phyloP scores from a whole-genome alignment of 139 green algal species.

The Chlamydomonas incerta region DNA sequence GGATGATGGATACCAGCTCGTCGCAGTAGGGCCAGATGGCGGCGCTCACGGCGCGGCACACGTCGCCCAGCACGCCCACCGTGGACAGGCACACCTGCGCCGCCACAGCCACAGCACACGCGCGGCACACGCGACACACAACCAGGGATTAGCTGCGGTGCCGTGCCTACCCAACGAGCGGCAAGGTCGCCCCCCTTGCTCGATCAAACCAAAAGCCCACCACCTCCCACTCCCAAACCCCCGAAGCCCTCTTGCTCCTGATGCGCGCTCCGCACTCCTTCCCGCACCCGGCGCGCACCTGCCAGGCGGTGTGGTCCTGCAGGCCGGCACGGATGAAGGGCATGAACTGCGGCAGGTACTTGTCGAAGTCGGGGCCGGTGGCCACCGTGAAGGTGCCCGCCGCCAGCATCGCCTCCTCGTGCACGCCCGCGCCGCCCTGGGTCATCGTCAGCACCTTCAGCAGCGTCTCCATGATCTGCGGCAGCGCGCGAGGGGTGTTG shows the following conservation, averaged over 20 bases:
- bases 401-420: conserved; percentile 97
- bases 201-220: too few relatives aligned
- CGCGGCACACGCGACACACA: too few relatives aligned
- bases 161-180: too few relatives aligned
- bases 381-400: conserved; percentile 90
- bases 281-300: too few relatives aligned
- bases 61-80: conserved; percentile 93
- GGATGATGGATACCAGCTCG: conserved; percentile 72
- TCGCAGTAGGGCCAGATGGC: conserved; percentile 88
- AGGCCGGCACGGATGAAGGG: conserved; percentile 89
- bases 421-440: conserved; percentile 73
- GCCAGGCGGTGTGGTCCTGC: conserved; percentile 86
- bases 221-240: too few relatives aligned
- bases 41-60: conserved; percentile 87
- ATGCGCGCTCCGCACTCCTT: too few relatives aligned
- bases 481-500: background rate
- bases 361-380: conserved; percentile 83
- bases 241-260: too few relatives aligned
- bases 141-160: too few relatives aligned
- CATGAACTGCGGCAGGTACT: conserved; percentile 93
- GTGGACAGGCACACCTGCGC: conserved; percentile 82
- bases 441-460: conserved; percentile 64
- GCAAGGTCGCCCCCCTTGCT: too few relatives aligned
- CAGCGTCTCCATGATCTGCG: conserved; percentile 82
- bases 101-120: background rate